These are phyloP conservation scores for Aspergillus brasiliensis DNA, from an alignment of 2,329 filamentous ascomycete species.

Conservation along the genomic window DNA sequence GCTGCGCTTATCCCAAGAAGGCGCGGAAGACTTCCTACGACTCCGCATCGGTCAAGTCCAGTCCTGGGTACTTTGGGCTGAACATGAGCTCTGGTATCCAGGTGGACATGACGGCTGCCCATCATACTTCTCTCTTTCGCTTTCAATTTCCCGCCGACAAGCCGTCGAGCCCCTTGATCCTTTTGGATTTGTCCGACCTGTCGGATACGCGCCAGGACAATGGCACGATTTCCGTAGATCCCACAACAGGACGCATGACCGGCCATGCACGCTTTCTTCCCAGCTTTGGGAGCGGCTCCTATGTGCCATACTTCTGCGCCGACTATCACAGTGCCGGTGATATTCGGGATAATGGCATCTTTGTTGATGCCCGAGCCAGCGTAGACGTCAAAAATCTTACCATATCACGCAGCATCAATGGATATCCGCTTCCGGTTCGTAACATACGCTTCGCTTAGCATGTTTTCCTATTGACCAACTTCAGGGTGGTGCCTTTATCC, in stretches of 20 bases:
- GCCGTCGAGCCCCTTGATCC: conserved; percentile 56
- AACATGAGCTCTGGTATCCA: conserved; percentile 59
- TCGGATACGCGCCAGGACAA: conserved; percentile 63
- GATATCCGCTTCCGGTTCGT: conserved; percentile 51
- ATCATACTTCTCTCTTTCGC: conserved; percentile 65
- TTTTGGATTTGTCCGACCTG: conserved; percentile 67
- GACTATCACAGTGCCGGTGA: conserved; percentile 61
- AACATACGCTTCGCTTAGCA: neutral
- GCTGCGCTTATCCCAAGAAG: conserved; percentile 62
- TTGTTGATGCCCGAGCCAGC: conserved; percentile 62
- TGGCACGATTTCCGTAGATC: conserved; percentile 60
- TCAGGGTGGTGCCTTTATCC: conserved; percentile 64
- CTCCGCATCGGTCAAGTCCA: conserved; percentile 57
- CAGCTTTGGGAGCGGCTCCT: conserved; percentile 66
- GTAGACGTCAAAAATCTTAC: conserved; percentile 55
- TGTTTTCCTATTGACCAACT: conserved; percentile 3
- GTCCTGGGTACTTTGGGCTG: conserved; percentile 67
- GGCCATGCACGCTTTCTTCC: conserved; percentile 63
- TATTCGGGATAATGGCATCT: conserved; percentile 64
- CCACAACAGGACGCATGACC: conserved; percentile 60
- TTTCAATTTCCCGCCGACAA: conserved; percentile 59
- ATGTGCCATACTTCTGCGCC: conserved; percentile 65
- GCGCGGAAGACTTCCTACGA: conserved; percentile 52
- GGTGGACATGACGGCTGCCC: conserved; percentile 67
- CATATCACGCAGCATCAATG: conserved; percentile 60